A percentile compares a stretch with the other conserved stretches of the same genome.
Evolutionary conservation across 1,139 yeast species (phyloP).

Genomic region (Sugiyamaella japonica): DNA sequence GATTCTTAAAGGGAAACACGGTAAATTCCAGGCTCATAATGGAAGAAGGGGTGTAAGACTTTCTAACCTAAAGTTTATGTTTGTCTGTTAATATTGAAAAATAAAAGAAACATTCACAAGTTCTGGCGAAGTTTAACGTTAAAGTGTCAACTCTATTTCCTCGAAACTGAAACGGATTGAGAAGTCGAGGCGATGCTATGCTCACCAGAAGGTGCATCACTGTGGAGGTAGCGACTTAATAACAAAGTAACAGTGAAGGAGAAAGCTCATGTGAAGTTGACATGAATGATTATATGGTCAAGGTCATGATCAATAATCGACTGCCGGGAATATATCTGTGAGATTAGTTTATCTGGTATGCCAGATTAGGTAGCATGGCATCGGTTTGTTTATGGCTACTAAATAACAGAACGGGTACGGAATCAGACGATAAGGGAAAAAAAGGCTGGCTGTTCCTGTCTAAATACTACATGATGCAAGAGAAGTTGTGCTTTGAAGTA

Average conservation of each 20-base stretch:
- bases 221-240: neutral
- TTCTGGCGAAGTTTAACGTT: constrained; percentile 10
- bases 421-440: constrained; percentile 1
- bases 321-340: too few relatives aligned
- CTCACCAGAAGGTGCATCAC: neutral
- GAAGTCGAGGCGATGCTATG: neutral
- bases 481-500: constrained; percentile 6
- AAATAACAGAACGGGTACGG: neutral
- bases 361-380: too few relatives aligned
- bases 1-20: constrained; percentile 3
- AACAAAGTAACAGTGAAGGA: too few relatives aligned
- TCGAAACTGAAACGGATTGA: neutral
- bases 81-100: constrained; percentile 1
- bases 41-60: constrained; percentile 7
- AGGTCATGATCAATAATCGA: too few relatives aligned
- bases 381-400: too few relatives aligned
- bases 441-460: constrained; percentile 9
- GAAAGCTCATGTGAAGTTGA: too few relatives aligned
- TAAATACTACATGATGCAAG: constrained; percentile 6
- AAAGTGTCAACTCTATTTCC: constrained; percentile 9
- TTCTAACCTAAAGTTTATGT: constrained; percentile 2
- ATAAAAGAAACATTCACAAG: constrained; percentile 6
- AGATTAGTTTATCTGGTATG: too few relatives aligned
- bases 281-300: too few relatives aligned
- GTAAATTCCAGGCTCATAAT: constrained; percentile 10